A percentile compares a stretch with the other conserved stretches of the same genome.
These are phyloP conservation scores for Triglochin maritima DNA, from an alignment of 106 monocot genomes.

Conservation along the genomic window DNA sequence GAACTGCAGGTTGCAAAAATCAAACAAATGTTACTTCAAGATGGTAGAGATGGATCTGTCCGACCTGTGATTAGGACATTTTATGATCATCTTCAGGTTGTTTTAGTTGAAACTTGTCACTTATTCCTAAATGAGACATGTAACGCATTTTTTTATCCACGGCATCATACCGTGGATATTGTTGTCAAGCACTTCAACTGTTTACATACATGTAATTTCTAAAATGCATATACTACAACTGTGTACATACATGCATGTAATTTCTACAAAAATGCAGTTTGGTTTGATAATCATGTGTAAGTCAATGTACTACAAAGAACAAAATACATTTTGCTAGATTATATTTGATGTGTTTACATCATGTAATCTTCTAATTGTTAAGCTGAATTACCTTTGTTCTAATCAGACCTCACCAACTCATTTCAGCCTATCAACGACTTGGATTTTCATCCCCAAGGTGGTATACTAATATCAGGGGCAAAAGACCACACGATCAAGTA, in stretches of 20 bases:
- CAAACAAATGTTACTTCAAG: constrained; percentile 78
- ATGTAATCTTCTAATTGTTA: not conserved
- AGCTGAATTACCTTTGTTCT: too few species aligned
- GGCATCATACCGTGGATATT: too few species aligned
- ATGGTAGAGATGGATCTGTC: constrained; percentile 57
- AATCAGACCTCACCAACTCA: not conserved
- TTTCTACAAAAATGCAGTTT: too few species aligned
- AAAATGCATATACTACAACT: too few species aligned
- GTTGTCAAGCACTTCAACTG: too few species aligned
- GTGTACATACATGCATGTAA: too few species aligned
- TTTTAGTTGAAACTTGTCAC: not conserved
- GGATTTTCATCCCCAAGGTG: constrained; percentile 88
- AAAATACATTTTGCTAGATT: not conserved
- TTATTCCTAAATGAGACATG: too few species aligned
- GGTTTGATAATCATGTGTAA: too few species aligned
- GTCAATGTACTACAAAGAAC: too few species aligned
- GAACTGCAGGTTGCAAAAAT: constrained; percentile 64
- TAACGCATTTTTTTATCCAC: too few species aligned
- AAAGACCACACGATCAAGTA: constrained; percentile 95
- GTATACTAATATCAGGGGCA: constrained; percentile 77
- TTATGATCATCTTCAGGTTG: constrained; percentile 91
- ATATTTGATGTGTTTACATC: not conserved
- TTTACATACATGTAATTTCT: too few species aligned
- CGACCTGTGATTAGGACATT: constrained; percentile 90
- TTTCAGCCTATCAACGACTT: constrained; percentile 95